Conservation (phyloP, 1,284 basidiomycete genomes). For the Moniliella sp. region DNA sequence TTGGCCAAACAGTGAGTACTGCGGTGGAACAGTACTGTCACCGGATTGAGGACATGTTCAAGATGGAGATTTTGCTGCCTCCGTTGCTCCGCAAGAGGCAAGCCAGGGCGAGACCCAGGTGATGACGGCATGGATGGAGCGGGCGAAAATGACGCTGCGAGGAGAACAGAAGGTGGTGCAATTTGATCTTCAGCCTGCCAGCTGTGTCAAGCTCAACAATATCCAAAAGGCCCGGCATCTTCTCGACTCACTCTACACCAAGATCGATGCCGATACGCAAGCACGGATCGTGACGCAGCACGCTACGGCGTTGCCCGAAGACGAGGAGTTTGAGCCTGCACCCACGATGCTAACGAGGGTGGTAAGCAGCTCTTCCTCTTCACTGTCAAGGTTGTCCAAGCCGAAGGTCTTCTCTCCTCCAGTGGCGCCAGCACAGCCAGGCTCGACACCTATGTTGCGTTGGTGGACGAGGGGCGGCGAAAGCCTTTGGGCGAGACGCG, state of each 20-base stretch:
- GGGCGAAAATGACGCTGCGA: constrained; percentile 55
- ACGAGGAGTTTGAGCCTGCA: constrained; percentile 29
- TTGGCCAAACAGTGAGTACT: constrained; percentile 55
- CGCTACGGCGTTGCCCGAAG: too few relatives aligned
- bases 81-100: too few relatives aligned
- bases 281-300: constrained; percentile 43
- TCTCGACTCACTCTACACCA: constrained; percentile 76
- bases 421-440: too few relatives aligned
- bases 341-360: constrained; percentile 29
- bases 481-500: constrained; percentile 77
- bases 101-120: too few relatives aligned
- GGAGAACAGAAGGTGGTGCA: constrained; percentile 69
- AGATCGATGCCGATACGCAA: constrained; percentile 72
- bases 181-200: constrained; percentile 67
- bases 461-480: constrained; percentile 71
- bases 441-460: constrained; percentile 84
- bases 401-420: constrained; percentile 14
- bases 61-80: constrained; percentile 89
- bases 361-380: constrained; percentile 48
- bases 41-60: constrained; percentile 66
- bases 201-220: constrained; percentile 93
- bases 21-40: constrained; percentile 78
- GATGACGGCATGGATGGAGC: constrained; percentile 80
- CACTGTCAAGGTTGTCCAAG: constrained; percentile 68
- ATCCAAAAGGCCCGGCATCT: constrained; percentile 72